Base-by-base conservation (phyloP, 2,329 filamentous ascomycete genomes). In the Ascochyta koolunga region DNA sequence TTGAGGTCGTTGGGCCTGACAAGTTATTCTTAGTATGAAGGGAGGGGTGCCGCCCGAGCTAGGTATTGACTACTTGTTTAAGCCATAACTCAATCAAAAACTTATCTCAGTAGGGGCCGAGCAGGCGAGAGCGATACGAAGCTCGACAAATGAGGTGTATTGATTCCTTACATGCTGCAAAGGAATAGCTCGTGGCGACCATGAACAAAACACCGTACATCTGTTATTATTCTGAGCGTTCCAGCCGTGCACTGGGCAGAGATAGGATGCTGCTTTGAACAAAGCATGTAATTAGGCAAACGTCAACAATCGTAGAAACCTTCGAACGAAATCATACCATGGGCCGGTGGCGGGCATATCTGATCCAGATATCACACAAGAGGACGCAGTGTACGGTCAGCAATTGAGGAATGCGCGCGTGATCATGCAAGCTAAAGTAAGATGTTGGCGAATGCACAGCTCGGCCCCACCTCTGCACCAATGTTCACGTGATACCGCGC, bases 101-200 rank as follows among this genome's bases (percentile, higher is more conserved):
- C 51, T 54, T 54, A 50, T 5, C 51, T 45, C 25, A 5, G 41
- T 50, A 10, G 37, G 46, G 51, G 15, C 29, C 42, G 22, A 8
- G n/a, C 36, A 54, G 40, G 36, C 51, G 46, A 54, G 35, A 29
- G 35, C 7, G 15, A 54, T 50, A 45, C 40, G 45, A 49, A 29
- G 29, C 39, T 44, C 36, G 40, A 49, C 40, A 33, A 16, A 19
- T 38, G 15, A 27, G 33, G 22, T 27, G 22, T 15, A 36, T 19
- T 27, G 15, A n/a, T 31, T 15, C 24, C 29, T 52, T 19, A 36
- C 43, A 44, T 44, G 4, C 27, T 18, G 22, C 27, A 27, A 10
- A 19, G 25, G 33, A 27, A 22, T 16, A 40, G 21, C 51, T 49
- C 51, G 21, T 31, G 3, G 4, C n/a, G 18, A 6, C 7, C 3